Evolutionary conservation across 352 stramenopile genomes (phyloP).

Genomic region (Lagenidium sp.): DNA sequence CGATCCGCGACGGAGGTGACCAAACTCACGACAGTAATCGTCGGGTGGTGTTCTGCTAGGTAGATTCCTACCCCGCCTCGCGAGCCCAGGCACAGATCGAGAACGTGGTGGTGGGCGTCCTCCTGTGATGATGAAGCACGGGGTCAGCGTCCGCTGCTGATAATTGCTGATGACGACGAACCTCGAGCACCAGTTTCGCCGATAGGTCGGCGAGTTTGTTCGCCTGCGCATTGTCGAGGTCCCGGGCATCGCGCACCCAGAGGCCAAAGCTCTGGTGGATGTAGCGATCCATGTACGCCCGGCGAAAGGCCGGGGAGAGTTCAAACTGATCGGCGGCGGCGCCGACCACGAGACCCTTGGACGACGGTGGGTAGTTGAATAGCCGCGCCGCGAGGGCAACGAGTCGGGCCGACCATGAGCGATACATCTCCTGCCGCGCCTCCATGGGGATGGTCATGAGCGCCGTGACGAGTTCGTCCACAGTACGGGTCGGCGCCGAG

Average conservation of each 20-base stretch:
- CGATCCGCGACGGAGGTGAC: conserved; percentile 50
- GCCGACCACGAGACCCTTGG: conserved; percentile 54
- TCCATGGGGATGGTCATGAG: conserved; percentile 79
- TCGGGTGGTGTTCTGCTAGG: conserved; percentile 39
- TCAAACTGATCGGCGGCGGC: conserved; percentile 71
- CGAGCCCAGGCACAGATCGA: conserved; percentile 78
- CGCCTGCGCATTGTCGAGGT: conserved; percentile 50
- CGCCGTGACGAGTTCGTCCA: conserved; percentile 65
- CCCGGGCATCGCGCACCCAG: conserved; percentile 35
- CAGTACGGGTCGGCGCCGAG: conserved; percentile 31
- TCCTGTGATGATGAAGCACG: too few relatives aligned
- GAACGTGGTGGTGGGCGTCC: conserved; percentile 46
- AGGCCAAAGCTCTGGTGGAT: conserved; percentile 71
- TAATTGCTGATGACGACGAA: background rate
- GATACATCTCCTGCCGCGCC: conserved; percentile 79
- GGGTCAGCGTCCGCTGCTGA: too few relatives aligned
- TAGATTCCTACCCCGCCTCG: conserved; percentile 76
- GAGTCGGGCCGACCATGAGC: conserved; percentile 70
- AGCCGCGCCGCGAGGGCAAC: conserved; percentile 60
- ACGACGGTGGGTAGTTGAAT: conserved; percentile 72
- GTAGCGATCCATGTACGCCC: conserved; percentile 70
- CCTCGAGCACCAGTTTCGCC: conserved; percentile 46
- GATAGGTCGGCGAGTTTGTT: conserved; percentile 65
- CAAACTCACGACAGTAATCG: conserved; percentile 41
- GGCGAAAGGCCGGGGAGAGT: conserved; percentile 53